Evolutionary conservation across 192 early-diverging fungal genomes (phyloP), one percentile per base, ranked within the genome.

Genomic region (Endogone sp.): DNA sequence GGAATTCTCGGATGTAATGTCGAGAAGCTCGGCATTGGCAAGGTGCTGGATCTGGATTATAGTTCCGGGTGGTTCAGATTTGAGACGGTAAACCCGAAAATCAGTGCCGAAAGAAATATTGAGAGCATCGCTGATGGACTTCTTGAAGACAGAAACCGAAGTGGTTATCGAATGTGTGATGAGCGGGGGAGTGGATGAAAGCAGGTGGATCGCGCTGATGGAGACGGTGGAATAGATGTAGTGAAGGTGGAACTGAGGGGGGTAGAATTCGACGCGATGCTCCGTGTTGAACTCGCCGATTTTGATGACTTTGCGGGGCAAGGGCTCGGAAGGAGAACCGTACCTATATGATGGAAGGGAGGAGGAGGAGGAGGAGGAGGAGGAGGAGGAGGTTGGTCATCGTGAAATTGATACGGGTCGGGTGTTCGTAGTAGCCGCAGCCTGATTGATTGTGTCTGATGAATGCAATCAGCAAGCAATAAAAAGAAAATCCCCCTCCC

Each of bases 261-360:
- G 80, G 54, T 81, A 79, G 25, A 73, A 66, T 32, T 81, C 80
- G 55, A 81, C 57, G n/a, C 56, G 63, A n/a, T 63, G 26, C 60
- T 76, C 76, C 20, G 74, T 65, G 8, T 16, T 6, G 9, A 10
- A 9, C 2, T 64, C 61, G 57, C 69, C 74, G 64, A 73, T 67
- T 11, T 65, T 71, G 21, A 77, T 63, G 4, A 81, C 72, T n/a
- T 55, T 27, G 29, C 82, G 74, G 9, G 57, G 26, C 30, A 84
- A 75, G 10, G 80, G 75, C n/a, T 76, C 80, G 56, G 72, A 61
- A 30, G 16, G 59, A 25, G 67, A 61, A 10, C 79, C 81, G 64
- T 83, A 82, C 79, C 78, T 81, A 49, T 24, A 57, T 26, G 20
- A 25, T 23, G 20, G n/a, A 3, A 67, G 63, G 64, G 62, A 71